Conservation (phyloP, 192 early-diverging fungal genomes). For the Coemansia aciculifera region DNA sequence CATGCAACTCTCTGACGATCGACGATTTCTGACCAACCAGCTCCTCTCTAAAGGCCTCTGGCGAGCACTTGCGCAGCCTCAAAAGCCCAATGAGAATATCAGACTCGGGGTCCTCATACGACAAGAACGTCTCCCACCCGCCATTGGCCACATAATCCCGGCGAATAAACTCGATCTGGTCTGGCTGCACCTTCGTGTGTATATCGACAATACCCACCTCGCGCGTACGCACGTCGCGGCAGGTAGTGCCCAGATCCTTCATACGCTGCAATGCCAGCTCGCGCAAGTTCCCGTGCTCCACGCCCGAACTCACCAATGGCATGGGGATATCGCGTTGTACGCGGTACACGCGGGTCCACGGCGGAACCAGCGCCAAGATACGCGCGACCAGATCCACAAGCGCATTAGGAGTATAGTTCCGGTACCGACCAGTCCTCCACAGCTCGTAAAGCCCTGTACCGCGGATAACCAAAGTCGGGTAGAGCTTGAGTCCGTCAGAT, state of each 20-base stretch:
- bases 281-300: conserved; percentile 96
- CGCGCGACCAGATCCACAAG: conserved; percentile 94
- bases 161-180: conserved; percentile 93
- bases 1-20: conserved; percentile 96
- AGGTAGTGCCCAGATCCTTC: conserved; percentile 94
- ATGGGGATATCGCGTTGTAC: conserved; percentile 99
- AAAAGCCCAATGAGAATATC: conserved; percentile 96
- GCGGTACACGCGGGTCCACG: conserved; percentile 98
- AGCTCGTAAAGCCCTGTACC: conserved; percentile 98
- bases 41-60: conserved; percentile 88
- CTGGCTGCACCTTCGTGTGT: conserved; percentile 91
- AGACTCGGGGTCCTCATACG: conserved; percentile 95
- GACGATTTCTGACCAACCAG: conserved; percentile 81
- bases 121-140: conserved; percentile 99
- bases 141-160: conserved; percentile 98
- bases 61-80: conserved; percentile 90
- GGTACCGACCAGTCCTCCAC: conserved; percentile 97
- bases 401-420: conserved; percentile 95
- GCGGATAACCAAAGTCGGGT: conserved; percentile 98
- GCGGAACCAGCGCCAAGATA: conserved; percentile 94
- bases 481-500: conserved; percentile 96
- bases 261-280: conserved; percentile 94
- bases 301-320: conserved; percentile 97
- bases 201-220: conserved; percentile 99
- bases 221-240: conserved; percentile 95